A percentile compares a stretch with the other conserved stretches of the same genome.
phyloP scores from a whole-genome alignment of 1,139 yeast species.

The Yueomyces sp. region DNA sequence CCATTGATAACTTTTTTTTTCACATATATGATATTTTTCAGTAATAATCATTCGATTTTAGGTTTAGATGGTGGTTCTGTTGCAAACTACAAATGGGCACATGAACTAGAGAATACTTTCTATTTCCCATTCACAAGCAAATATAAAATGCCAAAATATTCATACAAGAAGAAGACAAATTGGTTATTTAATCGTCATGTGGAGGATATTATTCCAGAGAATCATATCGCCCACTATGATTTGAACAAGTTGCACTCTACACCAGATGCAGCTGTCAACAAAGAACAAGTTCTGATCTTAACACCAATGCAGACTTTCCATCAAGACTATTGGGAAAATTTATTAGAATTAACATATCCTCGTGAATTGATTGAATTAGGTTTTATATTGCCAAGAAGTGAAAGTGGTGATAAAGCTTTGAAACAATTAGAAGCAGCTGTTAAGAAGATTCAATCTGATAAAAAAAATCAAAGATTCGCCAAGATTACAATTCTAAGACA shows the following conservation, averaged over 20 bases:
- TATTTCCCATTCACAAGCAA: constrained; percentile 23
- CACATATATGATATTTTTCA: constrained; percentile 12
- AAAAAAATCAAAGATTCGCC: constrained; percentile 49
- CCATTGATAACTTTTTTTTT: constrained; percentile 13
- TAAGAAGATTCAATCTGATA: constrained; percentile 49
- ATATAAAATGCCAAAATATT: constrained; percentile 30
- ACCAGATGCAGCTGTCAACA: constrained; percentile 54
- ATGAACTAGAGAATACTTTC: constrained; percentile 23
- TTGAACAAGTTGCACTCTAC: constrained; percentile 65
- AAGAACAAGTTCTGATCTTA: constrained; percentile 70
- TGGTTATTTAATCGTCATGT: constrained; percentile 36
- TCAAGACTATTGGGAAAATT: constrained; percentile 77
- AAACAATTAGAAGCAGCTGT: constrained; percentile 60
- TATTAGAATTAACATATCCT: constrained; percentile 65
- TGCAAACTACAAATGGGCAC: constrained; percentile 23
- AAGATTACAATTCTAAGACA: constrained; percentile 83
- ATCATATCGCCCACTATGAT: constrained; percentile 75
- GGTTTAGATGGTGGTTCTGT: constrained; percentile 16
- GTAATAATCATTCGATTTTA: constrained; percentile 12
- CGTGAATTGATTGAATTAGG: constrained; percentile 78
- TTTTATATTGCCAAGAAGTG: constrained; percentile 73
- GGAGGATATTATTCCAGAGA: constrained; percentile 45
- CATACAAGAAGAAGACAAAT: constrained; percentile 33
- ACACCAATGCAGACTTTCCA: constrained; percentile 85
- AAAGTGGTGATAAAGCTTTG: constrained; percentile 71